Percentiles rank a stretch among this genome's conserved stretches.
Conservation (phyloP, 1,284 basidiomycete genomes). For the Papiliotrema terrestris region DNA sequence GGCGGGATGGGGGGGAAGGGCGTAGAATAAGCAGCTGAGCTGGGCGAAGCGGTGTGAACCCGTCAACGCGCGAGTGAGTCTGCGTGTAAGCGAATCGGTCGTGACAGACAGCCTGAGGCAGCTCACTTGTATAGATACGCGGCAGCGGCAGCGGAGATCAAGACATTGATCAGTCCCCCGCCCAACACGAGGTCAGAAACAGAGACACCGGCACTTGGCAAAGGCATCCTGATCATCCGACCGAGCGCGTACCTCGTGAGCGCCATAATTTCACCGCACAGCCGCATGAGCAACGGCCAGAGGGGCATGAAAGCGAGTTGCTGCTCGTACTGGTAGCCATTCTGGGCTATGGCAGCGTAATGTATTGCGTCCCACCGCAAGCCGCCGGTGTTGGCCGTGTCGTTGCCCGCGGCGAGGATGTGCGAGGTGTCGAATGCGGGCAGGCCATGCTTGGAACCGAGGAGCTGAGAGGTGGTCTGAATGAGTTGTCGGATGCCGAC, state of each 20-base stretch:
- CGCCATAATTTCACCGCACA: constrained; percentile 35
- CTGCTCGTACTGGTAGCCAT: constrained; percentile 71
- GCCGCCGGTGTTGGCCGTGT: constrained; percentile 13
- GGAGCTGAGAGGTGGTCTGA: not conserved
- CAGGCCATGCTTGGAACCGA: not conserved
- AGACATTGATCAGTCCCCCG: constrained; percentile 29
- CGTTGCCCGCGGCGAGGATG: constrained; percentile 6
- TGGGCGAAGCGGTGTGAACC: constrained; percentile 58
- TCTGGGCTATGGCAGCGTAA: constrained; percentile 63
- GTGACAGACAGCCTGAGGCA: not conserved
- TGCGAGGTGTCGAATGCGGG: constrained; percentile 37
- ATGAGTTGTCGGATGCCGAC: not conserved
- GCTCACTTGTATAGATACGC: constrained; percentile 61
- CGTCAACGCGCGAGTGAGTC: constrained; percentile 37
- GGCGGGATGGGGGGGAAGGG: constrained; percentile 75
- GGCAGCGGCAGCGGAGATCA: constrained; percentile 44
- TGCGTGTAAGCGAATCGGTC: constrained; percentile 6
- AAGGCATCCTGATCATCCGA: not conserved
- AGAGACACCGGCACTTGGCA: not conserved
- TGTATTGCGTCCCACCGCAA: constrained; percentile 90
- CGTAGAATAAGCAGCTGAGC: constrained; percentile 63
- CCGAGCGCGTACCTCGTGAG: not conserved
- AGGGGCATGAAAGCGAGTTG: constrained; percentile 86
- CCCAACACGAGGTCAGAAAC: constrained; percentile 23
- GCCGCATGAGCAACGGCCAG: constrained; percentile 58